Conservation (phyloP, 108 stramenopile genomes). For the Fistulifera pelliculosa region DNA sequence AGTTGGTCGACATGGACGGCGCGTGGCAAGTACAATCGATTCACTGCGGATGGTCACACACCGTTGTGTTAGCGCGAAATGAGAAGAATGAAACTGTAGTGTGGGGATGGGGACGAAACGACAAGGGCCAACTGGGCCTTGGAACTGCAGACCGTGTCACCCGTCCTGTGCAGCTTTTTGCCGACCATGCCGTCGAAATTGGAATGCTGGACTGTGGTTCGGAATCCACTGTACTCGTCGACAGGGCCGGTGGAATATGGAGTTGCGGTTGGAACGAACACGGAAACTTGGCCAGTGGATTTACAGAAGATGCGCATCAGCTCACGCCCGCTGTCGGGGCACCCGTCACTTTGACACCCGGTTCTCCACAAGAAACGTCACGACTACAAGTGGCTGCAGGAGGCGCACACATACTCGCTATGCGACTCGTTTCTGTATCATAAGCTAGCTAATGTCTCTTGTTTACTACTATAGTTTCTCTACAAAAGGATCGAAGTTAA, state of each 20-base stretch:
- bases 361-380: neutral
- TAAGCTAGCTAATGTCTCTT: no score
- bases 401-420: slow-evolving; percentile 2
- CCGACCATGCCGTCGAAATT: slow-evolving; percentile 14
- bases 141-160: neutral
- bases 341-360: neutral
- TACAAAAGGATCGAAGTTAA: no score
- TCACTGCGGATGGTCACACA: slow-evolving; percentile 61
- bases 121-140: slow-evolving; percentile 28
- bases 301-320: slow-evolving; percentile 2
- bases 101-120: slow-evolving; percentile 72
- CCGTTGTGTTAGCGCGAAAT: slow-evolving; percentile 31
- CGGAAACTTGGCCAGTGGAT: slow-evolving; percentile 37
- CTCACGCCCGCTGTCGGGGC: neutral
- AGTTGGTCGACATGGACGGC: slow-evolving; percentile 5
- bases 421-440: neutral
- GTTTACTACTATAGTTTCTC: no score
- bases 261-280: slow-evolving; percentile 83
- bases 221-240: slow-evolving; percentile 59
- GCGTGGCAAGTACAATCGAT: slow-evolving; percentile 5
- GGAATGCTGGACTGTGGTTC: slow-evolving; percentile 47
- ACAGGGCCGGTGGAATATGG: slow-evolving; percentile 27
- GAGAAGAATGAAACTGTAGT: slow-evolving; percentile 10
- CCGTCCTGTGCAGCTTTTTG: slow-evolving; percentile 3
- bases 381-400: neutral